Conservation (phyloP, 352 stramenopile genomes). For the Phytopythium sindhum region DNA sequence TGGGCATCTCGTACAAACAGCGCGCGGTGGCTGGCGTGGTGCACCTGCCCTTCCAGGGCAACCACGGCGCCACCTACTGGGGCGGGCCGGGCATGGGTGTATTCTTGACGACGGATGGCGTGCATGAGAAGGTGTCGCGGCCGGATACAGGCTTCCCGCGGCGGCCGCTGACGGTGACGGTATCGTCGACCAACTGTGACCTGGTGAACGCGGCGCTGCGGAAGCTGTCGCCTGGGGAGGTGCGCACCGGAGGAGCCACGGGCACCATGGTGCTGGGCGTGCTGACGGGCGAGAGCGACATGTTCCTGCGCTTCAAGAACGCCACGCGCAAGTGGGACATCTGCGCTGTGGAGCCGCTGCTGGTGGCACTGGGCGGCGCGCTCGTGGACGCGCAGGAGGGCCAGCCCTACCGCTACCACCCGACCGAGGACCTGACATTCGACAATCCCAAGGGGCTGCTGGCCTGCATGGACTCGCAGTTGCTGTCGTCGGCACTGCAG, state of each 20-base stretch:
- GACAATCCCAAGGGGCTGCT: constrained; percentile 65
- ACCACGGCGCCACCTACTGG: constrained; percentile 59
- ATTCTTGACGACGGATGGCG: constrained; percentile 37
- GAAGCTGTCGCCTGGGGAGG: constrained; percentile 26
- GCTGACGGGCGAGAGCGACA: constrained; percentile 54
- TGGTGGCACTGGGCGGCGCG: constrained; percentile 50
- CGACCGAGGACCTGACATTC: constrained; percentile 42
- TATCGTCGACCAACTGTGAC: constrained; percentile 53
- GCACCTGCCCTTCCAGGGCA: constrained; percentile 62
- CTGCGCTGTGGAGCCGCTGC: constrained; percentile 63
- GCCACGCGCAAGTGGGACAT: constrained; percentile 80
- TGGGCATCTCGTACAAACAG: constrained; percentile 66
- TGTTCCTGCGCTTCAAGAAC: constrained; percentile 67
- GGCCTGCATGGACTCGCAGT: constrained; percentile 34
- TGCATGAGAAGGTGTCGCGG: constrained; percentile 22
- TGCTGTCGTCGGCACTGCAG: constrained; percentile 32
- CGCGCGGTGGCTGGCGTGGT: constrained; percentile 67
- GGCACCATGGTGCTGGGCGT: constrained; percentile 73
- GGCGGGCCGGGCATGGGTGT: constrained; percentile 51
- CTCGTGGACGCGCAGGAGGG: constrained; percentile 51
- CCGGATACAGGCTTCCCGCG: constrained; percentile 27
- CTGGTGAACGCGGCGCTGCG: constrained; percentile 40
- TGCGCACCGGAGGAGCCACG: constrained; percentile 57
- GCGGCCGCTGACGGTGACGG: constrained; percentile 43
- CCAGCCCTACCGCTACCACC: constrained; percentile 60